These are phyloP conservation scores for Sicyos baderoa DNA, from an alignment of 306 rosid species.

Conservation along the genomic window DNA sequence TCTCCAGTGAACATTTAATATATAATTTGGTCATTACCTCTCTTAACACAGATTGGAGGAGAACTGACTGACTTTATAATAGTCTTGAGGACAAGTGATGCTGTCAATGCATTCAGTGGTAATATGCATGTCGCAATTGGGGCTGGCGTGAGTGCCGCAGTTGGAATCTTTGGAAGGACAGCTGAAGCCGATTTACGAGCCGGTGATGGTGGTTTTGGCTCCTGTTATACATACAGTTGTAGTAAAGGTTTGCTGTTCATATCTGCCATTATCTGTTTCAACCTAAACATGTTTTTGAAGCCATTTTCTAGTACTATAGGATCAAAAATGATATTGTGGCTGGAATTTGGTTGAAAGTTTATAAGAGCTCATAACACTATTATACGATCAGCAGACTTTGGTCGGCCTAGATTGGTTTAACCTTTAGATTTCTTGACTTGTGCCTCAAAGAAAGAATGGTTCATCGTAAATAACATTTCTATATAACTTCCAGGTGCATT, in stretches of 20 bases:
- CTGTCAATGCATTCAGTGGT: constrained; percentile 78
- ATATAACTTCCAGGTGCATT: constrained; percentile 65
- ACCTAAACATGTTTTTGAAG: not conserved
- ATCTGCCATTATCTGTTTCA: not conserved
- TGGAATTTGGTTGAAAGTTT: not conserved
- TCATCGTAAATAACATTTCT: not conserved
- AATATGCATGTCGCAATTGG: constrained; percentile 72
- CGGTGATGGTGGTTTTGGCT: constrained; percentile 90
- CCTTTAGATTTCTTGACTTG: not conserved
- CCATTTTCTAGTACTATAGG: not conserved
- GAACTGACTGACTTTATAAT: constrained; percentile 87
- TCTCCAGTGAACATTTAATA: not conserved
- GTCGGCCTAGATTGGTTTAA: too few species aligned
- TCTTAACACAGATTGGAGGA: constrained; percentile 74
- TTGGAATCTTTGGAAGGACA: constrained; percentile 75
- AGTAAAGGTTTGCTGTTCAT: constrained; percentile 58
- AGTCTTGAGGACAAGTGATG: constrained; percentile 68
- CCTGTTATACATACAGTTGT: constrained; percentile 92
- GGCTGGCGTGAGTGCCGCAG: constrained; percentile 94
- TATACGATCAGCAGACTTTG: not conserved
- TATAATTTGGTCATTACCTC: not conserved
- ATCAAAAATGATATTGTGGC: not conserved
- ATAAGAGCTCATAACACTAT: not conserved
- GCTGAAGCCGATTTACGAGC: constrained; percentile 90
- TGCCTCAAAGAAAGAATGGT: not conserved